Percentiles rank a stretch among this genome's conserved stretches.
Conservation (phyloP, 1,139 yeast genomes). For the Taphrina confusa region DNA sequence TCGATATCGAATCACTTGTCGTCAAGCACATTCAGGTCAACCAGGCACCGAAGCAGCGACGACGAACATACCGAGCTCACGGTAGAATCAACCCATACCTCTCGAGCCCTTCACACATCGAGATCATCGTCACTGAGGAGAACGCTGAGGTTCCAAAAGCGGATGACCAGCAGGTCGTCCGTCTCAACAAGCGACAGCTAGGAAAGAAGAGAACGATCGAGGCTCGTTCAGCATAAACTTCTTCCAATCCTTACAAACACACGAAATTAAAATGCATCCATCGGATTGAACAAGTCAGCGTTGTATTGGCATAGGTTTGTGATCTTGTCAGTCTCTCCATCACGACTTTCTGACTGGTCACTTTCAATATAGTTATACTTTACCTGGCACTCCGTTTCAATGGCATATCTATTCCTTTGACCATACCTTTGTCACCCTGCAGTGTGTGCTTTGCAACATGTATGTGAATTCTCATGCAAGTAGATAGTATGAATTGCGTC, state of each 20-base stretch:
- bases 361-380: neutral
- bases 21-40: constrained; percentile 98
- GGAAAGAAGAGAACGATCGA: constrained; percentile 33
- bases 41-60: constrained; percentile 99
- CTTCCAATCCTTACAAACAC: neutral
- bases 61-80: constrained; percentile 99
- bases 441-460: no score
- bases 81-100: constrained; percentile 99
- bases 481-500: no score
- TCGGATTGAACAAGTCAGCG: neutral
- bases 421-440: neutral
- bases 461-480: no score
- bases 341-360: neutral
- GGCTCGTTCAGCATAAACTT: constrained; percentile 23
- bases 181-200: constrained; percentile 34
- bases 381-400: neutral
- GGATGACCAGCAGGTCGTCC: constrained; percentile 52
- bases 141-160: constrained; percentile 94
- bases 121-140: constrained; percentile 93
- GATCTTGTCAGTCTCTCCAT: neutral
- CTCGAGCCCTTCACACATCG: constrained; percentile 98
- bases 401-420: neutral
- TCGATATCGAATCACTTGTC: constrained; percentile 89
- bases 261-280: neutral
- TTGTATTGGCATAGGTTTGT: neutral